Evolutionary conservation across 164 flowering plant species (phyloP), one percentile per base, ranked within the genome.

Genomic region (Vitis rupestris): DNA sequence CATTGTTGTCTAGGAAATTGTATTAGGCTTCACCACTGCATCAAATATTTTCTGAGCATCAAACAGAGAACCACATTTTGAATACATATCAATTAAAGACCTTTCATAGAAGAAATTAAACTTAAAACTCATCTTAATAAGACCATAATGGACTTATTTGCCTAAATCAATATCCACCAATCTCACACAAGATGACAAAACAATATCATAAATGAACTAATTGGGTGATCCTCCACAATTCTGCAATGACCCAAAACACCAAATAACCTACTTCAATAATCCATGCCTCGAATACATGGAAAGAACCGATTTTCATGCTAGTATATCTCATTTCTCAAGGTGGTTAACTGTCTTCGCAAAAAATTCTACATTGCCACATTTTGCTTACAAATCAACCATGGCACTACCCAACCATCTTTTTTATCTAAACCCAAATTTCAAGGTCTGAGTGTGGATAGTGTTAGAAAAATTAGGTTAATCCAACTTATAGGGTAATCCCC

Each of bases 1-100:
- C 88, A 92, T 86, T 0, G 88, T 83, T 9, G 97, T 92, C 95
- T 94, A 94, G 67, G 95, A 85, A 78, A 92, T 82, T 9, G 73
- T 85, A 75, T 91, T 91, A 10, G 81, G 85, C 16, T 72, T 58
- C 7, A 50, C 67, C 37, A 81, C 75, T 56, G 72, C 71, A 75
- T 92, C 93, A 83, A 90, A 94, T 51, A 84, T 73, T 65, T 50
- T 74, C n/a, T 84, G 72, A 51, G 93, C 97, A 71, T 85, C 93
- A 66, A 27, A 49, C 55, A 94, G 9, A 62, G 6, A 17, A 47
- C 74, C 73, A 72, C 89, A 83, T 75, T 92, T 94, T 5, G 87
- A 85, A 78, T 94, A 94, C 90, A 90, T 86, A 75, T 89, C 88
- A 75, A 92, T 82, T 59, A 90, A 69, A 53, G 97, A 79, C 27